Evolutionary conservation across 768 basidiomycete genomes (phyloP), one percentile per base, ranked within the genome.

Genomic region (Mrakia gelida): DNA sequence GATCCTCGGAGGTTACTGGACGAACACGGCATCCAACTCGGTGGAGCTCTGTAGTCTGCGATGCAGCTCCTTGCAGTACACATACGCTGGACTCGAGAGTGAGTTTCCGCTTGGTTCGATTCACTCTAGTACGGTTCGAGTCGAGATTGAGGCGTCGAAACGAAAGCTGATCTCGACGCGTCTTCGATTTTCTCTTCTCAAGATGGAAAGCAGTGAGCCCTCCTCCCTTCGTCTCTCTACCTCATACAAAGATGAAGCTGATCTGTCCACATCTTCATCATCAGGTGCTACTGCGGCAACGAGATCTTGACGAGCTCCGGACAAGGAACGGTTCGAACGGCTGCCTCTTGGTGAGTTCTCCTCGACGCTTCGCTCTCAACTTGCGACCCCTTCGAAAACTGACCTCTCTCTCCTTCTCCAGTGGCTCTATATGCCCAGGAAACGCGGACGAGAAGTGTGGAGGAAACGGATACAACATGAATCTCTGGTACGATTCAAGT

Each of bases 1-100:
- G 18, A 75, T 75, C 18, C 63, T 75, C 30, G 75, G 13, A 30
- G 75, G 75, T 30, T n/a, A 45, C 41, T 75, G 63, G 41, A 65
- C 52, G 45, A 62, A 75, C 7, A 75, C 75, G 11, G 43, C n/a
- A 0, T 43, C 63, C 49, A 67, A 68, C 32, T 52, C 75, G 63
- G 45, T 75, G 32, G 45, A 34, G 45, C 63, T 30, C 65, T 75
- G 75, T 49, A 43, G 49, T 18, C 30, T 21, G 32, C 41, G 75
- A 3, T 75, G 75, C 63, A n/a, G n/a, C 5, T 34, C 45, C 7
- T 45, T 54, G 3, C 61, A 75, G n/a, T 75, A 67, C 32, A 16
- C 43, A 23, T 75, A 34, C 10, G 75, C 75, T 23, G 75, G 75
- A 7, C 43, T 75, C 9, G 75, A 75, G 49, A 75, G 62, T 63